These are phyloP conservation scores for Ocimum tenuiflorum DNA, from an alignment of 257 asterid genomes.

Conservation along the genomic window DNA sequence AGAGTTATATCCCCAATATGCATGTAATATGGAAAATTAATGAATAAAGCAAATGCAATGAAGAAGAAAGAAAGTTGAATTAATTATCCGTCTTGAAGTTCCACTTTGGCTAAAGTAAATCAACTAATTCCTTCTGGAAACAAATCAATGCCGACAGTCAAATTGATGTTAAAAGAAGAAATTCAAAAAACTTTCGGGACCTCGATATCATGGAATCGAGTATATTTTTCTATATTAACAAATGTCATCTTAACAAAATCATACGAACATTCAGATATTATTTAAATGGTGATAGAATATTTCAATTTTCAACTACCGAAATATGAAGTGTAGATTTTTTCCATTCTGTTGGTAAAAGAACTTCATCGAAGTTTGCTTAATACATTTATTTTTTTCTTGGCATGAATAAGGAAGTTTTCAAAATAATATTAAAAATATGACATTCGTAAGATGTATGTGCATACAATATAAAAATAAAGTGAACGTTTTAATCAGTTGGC, in stretches of 20 bases:
- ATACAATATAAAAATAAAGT: background rate
- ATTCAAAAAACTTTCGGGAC: slow-evolving; percentile 2
- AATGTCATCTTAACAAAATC: background rate
- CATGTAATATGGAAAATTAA: too few species aligned
- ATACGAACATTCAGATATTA: background rate
- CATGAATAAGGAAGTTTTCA: too few species aligned
- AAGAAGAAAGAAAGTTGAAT: background rate
- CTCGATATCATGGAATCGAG: background rate
- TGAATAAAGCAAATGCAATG: too few species aligned
- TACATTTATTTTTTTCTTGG: too few species aligned
- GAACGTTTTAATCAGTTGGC: slow-evolving; percentile 14
- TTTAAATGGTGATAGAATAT: background rate
- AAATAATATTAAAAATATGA: too few species aligned
- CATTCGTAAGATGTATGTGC: background rate
- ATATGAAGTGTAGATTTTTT: too few species aligned
- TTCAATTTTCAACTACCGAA: background rate
- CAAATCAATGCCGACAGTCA: background rate
- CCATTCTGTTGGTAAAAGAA: too few species aligned
- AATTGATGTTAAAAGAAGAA: background rate
- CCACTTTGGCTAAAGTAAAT: background rate
- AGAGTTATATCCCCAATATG: too few species aligned
- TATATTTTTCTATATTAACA: background rate
- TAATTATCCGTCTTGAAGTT: too few species aligned
- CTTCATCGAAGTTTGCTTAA: too few species aligned
- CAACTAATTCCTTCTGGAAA: too few species aligned